Base-by-base conservation (phyloP, 108 stramenopile genomes). In the Asterionellopsis glacialis region DNA sequence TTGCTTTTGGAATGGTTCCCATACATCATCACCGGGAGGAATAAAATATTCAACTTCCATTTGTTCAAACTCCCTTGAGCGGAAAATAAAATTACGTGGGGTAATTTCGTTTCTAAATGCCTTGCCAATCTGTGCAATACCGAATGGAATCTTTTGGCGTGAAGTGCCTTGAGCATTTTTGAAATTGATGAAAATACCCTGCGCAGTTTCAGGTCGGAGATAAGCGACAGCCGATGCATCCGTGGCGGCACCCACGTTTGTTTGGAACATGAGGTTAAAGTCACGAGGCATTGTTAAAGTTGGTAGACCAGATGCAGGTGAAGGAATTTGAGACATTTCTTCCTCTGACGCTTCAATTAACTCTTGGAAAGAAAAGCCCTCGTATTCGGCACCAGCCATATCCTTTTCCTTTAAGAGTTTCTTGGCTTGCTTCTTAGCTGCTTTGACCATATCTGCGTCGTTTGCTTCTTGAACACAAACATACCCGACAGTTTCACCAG, bases 61-160 rank as follows among this genome's bases (percentile, higher is more conserved):
- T 78, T 99, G 98, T 74, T 97, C 96, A 64, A 99, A 99, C 73
- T 99, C 98, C 11, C 98, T 79, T n/a, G 77, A 75, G 51, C 97
- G 94, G 66, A 98, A 99, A 59, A 99, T 91, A 67, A 96, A 99
- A 61, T 97, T 96, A 15, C 96, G 73, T 6, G 96, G 95, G 9
- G 96, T 96, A 50, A 99, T 97, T 69, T 99, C 98, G 70, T 99
- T 99, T 10, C 98, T 88, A 69, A 97, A 99, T 23, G 97, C 95
- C 77, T 97, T 97, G 45, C 98, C 98, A 58, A 99, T 92, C 61
- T 97, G 96, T 0, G 96, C 97, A 66, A 97, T 96, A 5, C 96
- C 97, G 56, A 96, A 94, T 9, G 97, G 96, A 50, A 98, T 71
- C 69, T 93, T 92, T 61, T 75, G 73, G 10, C 96, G 79, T 18